Conservation (phyloP, 2,329 filamentous ascomycete species). For the Trichoderma oligosporum region DNA sequence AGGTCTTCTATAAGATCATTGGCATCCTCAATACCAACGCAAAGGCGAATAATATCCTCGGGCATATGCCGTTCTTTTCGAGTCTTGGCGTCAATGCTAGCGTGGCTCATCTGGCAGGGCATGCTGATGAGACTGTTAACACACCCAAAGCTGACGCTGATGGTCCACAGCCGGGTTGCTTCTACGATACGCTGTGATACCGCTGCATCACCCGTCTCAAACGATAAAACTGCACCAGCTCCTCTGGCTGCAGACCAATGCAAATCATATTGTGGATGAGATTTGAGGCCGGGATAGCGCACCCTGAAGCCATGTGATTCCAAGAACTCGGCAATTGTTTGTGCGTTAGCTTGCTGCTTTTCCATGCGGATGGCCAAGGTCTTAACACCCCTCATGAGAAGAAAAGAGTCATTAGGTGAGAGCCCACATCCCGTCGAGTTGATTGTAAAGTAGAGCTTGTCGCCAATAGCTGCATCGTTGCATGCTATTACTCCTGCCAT, state of each 20-base stretch:
- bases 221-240: slow-evolving; percentile 88
- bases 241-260: slow-evolving; percentile 95
- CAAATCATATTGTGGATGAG: slow-evolving; percentile 92
- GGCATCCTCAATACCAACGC: slow-evolving; percentile 92
- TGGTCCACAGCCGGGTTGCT: slow-evolving; percentile 85
- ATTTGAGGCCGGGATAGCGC: slow-evolving; percentile 88
- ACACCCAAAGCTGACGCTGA: slow-evolving; percentile 95
- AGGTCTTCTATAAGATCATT: slow-evolving; percentile 92
- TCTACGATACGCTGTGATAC: slow-evolving; percentile 93
- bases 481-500: slow-evolving; percentile 97
- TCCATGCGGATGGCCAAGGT: slow-evolving; percentile 98
- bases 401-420: slow-evolving; percentile 91
- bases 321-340: slow-evolving; percentile 86
- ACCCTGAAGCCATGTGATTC: slow-evolving; percentile 90
- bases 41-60: slow-evolving; percentile 92
- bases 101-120: slow-evolving; percentile 99
- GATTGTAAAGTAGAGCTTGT: slow-evolving; percentile 94
- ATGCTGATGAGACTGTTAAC: slow-evolving; percentile 99
- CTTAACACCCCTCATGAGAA: slow-evolving; percentile 93
- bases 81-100: slow-evolving; percentile 94
- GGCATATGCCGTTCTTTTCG: slow-evolving; percentile 85
- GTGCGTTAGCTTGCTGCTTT: slow-evolving; percentile 91
- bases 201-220: slow-evolving; percentile 84
- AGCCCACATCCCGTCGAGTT: slow-evolving; percentile 94
- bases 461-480: slow-evolving; percentile 76